Evolutionary conservation across 495 filamentous ascomycete species (phyloP), one percentile per base, ranked within the genome.

Genomic region (Cercophora scortea): DNA sequence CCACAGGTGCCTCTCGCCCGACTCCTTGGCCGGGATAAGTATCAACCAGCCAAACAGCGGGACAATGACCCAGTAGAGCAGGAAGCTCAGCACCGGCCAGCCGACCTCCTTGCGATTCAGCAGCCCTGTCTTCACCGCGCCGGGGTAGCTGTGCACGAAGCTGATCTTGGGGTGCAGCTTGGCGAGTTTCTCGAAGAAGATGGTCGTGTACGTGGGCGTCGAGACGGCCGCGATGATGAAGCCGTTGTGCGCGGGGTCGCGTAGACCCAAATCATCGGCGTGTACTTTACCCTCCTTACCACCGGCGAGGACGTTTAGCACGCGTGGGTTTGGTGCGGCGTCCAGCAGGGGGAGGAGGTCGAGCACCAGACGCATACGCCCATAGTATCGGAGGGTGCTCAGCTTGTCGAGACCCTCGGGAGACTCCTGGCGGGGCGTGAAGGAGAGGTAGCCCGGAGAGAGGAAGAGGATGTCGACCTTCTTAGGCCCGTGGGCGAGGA

Each of bases 381-480:
- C 69, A 65, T 85, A 85, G 66, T 78, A 80, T 44, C 65, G 66
- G 9, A 84, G 63, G n/a, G 76, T 59, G 10, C 60, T 58, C 7
- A 39, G 36, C 18, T 45, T 33, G 52, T 80, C 70, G 4, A 87
- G 68, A 19, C 73, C 77, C 63, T 88, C 84, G 6, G 58, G 42
- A 0, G 83, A 84, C 45, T 79, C 76, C 8, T 47, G 18, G 13
- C 50, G 43, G 40, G 32, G 16, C 13, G 33, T 18, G 47, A 45
- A 49, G 39, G 47, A 36, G 16, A 43, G 15, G 34, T 19, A 70
- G 62, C 58, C 73, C 8, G 60, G 62, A 7, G 63, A 76, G 59
- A 80, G 65, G 62, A 84, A 81, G 0, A 88, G 72, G 6, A 86
- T 55, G 58, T 87, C 80, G 52, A 88, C 65, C 18, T 65, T 63